Percentiles rank a stretch among this genome's conserved stretches.
Evolutionary conservation across 495 filamentous ascomycete species (phyloP).

Genomic region (Polyplosphaeria fusca): DNA sequence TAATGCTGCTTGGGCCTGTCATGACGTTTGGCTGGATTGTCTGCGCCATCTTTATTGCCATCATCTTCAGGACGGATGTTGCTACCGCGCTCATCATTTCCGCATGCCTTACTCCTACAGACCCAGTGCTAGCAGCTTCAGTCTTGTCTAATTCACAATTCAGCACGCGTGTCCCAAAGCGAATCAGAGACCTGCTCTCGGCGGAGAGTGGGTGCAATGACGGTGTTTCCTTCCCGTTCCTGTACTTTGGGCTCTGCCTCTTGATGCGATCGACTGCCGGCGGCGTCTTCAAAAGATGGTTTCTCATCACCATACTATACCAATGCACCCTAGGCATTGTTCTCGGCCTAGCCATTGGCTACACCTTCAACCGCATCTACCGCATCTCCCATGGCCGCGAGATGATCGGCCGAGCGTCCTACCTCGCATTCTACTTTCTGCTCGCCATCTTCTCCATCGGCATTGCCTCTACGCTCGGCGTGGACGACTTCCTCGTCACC

Average conservation of each 20-base stretch:
- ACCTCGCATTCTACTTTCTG: slow-evolving; percentile 52
- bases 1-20: slow-evolving; percentile 49
- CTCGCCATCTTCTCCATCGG: slow-evolving; percentile 49
- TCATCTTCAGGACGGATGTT: slow-evolving; percentile 41
- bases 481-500: slow-evolving; percentile 52
- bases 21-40: slow-evolving; percentile 52
- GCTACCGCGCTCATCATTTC: slow-evolving; percentile 46
- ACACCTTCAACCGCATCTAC: slow-evolving; percentile 42
- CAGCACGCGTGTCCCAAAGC: slow-evolving; percentile 44
- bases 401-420: slow-evolving; percentile 45
- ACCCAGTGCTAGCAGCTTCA: slow-evolving; percentile 49
- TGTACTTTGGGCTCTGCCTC: slow-evolving; percentile 46
- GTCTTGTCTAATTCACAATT: slow-evolving; percentile 49
- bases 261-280: slow-evolving; percentile 36
- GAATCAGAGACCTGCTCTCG: slow-evolving; percentile 47
- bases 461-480: slow-evolving; percentile 46
- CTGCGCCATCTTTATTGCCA: slow-evolving; percentile 43
- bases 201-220: slow-evolving; percentile 54
- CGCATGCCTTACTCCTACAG: slow-evolving; percentile 52
- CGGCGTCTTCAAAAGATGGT: slow-evolving; percentile 45
- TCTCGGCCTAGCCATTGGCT: slow-evolving; percentile 45
- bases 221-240: slow-evolving; percentile 49
- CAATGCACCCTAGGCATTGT: slow-evolving; percentile 47
- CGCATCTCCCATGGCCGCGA: slow-evolving; percentile 38
- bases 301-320: slow-evolving; percentile 50